These are phyloP conservation scores for Haplosporangium sp. DNA, from an alignment of 371 early-diverging fungal species.

Conservation along the genomic window DNA sequence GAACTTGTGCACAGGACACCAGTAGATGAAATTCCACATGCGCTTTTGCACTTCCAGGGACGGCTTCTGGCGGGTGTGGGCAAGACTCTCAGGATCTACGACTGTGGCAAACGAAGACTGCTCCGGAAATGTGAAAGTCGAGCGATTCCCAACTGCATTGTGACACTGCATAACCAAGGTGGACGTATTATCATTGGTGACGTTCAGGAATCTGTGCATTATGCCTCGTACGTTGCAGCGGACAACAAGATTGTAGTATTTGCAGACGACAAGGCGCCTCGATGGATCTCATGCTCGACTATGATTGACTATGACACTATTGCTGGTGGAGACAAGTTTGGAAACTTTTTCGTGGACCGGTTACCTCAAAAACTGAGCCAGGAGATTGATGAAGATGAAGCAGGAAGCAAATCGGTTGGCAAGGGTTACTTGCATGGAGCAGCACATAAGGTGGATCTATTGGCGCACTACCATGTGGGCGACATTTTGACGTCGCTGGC, in stretches of 20 bases:
- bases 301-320: slow-evolving; percentile 95
- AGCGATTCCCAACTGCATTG: slow-evolving; percentile 80
- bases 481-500: slow-evolving; percentile 87
- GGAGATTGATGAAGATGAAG: slow-evolving; percentile 89
- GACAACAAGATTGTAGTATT: slow-evolving; percentile 89
- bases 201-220: slow-evolving; percentile 89
- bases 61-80: slow-evolving; percentile 91
- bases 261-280: slow-evolving; percentile 94
- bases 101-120: slow-evolving; percentile 91
- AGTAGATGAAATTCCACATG: slow-evolving; percentile 88
- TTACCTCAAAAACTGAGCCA: slow-evolving; percentile 71
- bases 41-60: slow-evolving; percentile 90
- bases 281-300: slow-evolving; percentile 83
- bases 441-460: slow-evolving; percentile 79
- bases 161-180: slow-evolving; percentile 84
- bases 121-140: slow-evolving; percentile 88
- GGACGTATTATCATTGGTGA: slow-evolving; percentile 89
- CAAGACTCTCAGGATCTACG: slow-evolving; percentile 89
- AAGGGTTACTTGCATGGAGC: slow-evolving; percentile 87
- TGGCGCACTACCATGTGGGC: slow-evolving; percentile 86
- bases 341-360: slow-evolving; percentile 87
- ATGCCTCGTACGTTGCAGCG: slow-evolving; percentile 75
- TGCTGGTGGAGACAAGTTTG: slow-evolving; percentile 96
- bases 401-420: slow-evolving; percentile 82
- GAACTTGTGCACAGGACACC: slow-evolving; percentile 88